Conservation (phyloP, 2,329 filamentous ascomycete genomes). For the Colletotrichum noveboracense region DNA sequence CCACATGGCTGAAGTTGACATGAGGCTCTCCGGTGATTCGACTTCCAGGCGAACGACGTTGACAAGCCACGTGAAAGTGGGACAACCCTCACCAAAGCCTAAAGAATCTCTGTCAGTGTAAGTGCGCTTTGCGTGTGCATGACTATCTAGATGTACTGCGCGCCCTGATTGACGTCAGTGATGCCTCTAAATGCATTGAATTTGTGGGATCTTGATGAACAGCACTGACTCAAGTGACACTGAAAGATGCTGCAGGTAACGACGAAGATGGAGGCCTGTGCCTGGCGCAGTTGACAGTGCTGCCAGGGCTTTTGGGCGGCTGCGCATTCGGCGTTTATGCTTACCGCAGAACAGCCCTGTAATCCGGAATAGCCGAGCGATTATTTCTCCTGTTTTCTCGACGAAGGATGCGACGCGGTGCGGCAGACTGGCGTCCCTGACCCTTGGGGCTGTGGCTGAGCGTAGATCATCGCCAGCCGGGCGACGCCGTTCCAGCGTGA, state of each 20-base stretch:
- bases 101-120: background rate
- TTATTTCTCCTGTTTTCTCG: background rate
- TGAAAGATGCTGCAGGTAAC: background rate
- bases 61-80: background rate
- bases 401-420: background rate
- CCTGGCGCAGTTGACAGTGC: background rate
- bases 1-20: background rate
- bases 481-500: background rate
- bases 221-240: background rate
- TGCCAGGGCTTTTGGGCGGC: background rate
- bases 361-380: background rate
- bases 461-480: background rate
- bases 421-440: background rate
- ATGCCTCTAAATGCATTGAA: background rate
- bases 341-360: background rate
- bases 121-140: background rate
- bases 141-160: background rate
- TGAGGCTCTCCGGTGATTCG: background rate
- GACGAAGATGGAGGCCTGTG: background rate
- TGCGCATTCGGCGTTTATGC: background rate
- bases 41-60: background rate
- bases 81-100: background rate
- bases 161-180: background rate
- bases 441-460: constrained; percentile 5
- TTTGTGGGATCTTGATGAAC: background rate